Evolutionary conservation across 768 basidiomycete species (phyloP), one percentile per base, ranked within the genome.

Genomic region (Leccinum variicolor): DNA sequence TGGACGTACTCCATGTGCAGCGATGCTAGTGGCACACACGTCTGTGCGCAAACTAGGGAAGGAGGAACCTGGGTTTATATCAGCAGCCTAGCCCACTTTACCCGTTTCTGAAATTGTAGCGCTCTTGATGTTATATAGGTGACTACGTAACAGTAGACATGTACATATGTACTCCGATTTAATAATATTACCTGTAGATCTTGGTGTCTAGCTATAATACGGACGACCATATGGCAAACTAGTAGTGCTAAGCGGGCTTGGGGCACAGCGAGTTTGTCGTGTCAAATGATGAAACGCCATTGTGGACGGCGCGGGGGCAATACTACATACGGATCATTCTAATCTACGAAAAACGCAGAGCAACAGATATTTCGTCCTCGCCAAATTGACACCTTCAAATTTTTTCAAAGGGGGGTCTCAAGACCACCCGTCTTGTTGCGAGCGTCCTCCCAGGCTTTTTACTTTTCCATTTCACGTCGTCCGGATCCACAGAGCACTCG

Each of bases 321-420:
- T 28, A 53, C 14, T 15, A 34, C 52, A 36, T 15, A 28, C 3
- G n/a, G 21, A 15, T 33, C 23, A 49, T 25, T 41, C 28, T 13
- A 39, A 28, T 13, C 36, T 34, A 36, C 49, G 21, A n/a, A 54
- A 53, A 60, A 31, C n/a, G 48, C 45, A 58, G 50, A 43, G 17
- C 33, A 54, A 53, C 48, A 61, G 51, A 52, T 57, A 56, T 59
- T 52, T 59, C 55, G 50, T 56, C 49, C 31, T 55, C 50, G 56
- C 50, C 47, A 52, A 55, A 58, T 56, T 55, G 54, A 46, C 46
- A 50, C 6, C 43, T 36, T 53, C 39, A 39, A 39, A 43, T 9
- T 14, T 36, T 17, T 36, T n/a, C n/a, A n/a, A n/a, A n/a, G 68
- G 64, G 68, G 69, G 67, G 66, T 68, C 69, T 64, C 21, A 6